Percentiles rank a stretch among this genome's conserved stretches.
These are phyloP conservation scores for Gossypium schwendimanii DNA, from an alignment of 441 rosid species.

Conservation along the genomic window DNA sequence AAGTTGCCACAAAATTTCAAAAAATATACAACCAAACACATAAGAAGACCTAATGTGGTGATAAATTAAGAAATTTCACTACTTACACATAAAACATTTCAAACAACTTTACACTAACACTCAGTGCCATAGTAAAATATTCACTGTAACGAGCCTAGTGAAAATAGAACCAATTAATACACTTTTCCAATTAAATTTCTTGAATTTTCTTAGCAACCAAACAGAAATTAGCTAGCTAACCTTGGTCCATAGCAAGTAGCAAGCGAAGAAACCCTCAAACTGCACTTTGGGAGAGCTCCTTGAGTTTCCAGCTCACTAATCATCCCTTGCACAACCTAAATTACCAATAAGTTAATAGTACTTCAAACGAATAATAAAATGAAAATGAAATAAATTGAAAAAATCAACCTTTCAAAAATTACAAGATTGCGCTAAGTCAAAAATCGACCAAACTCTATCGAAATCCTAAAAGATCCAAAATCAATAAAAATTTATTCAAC, in stretches of 20 bases:
- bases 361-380: background rate
- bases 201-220: conserved; percentile 9
- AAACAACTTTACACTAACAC: background rate
- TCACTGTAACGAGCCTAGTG: background rate
- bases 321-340: conserved; percentile 93
- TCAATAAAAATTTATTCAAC: background rate
- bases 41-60: background rate
- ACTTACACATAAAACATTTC: background rate
- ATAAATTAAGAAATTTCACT: background rate
- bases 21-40: conserved; percentile 61
- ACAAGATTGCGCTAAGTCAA: conserved; percentile 91
- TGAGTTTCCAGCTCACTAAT: conserved; percentile 96
- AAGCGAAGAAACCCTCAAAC: conserved; percentile 96
- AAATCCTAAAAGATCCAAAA: conserved; percentile 78
- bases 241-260: conserved; percentile 98
- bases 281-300: conserved; percentile 98
- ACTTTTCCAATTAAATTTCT: background rate
- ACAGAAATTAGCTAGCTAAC: conserved; percentile 27
- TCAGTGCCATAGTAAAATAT: background rate
- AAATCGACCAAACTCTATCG: conserved; percentile 98
- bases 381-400: background rate
- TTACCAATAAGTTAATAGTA: background rate
- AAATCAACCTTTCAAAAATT: conserved; percentile 78
- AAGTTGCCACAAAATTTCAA: conserved; percentile 95
- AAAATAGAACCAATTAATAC: background rate